phyloP scores from a whole-genome alignment of 1,284 basidiomycete species.

The Anthracocystis setariae region DNA sequence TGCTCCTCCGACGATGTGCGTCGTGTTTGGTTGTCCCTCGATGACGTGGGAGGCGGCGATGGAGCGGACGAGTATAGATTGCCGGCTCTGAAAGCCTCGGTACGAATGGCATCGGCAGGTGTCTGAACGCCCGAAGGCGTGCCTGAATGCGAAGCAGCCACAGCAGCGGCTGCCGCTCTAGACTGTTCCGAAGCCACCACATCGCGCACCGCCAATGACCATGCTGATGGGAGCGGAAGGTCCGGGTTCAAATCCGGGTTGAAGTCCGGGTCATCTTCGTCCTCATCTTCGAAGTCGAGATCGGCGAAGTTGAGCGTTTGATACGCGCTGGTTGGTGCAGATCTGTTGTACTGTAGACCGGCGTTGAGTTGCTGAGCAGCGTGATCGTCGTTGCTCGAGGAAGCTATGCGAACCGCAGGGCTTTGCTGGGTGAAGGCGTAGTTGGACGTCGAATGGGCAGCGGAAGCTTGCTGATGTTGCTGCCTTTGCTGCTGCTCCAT shows the following conservation, averaged over 20 bases:
- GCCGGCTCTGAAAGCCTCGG: not conserved
- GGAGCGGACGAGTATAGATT: conserved; percentile 1
- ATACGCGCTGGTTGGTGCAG: conserved; percentile 2
- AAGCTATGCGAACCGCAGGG: not conserved
- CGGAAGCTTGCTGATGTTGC: conserved; percentile 16
- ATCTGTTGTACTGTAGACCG: not conserved
- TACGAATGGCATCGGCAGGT: conserved; percentile 13
- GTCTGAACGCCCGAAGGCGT: conserved; percentile 40
- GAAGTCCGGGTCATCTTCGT: conserved; percentile 58
- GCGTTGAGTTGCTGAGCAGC: not conserved
- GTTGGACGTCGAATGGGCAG: conserved; percentile 3
- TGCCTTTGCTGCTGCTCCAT: conserved; percentile 53
- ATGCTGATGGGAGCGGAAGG: conserved; percentile 50
- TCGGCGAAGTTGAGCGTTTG: conserved; percentile 47
- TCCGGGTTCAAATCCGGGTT: conserved; percentile 49
- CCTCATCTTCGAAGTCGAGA: conserved; percentile 57
- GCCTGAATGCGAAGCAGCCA: conserved; percentile 31
- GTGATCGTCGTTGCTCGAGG: not conserved
- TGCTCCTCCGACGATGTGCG: conserved; percentile 6
- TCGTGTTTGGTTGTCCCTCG: conserved; percentile 1
- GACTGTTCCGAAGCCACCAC: conserved; percentile 48
- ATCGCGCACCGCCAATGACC: conserved; percentile 56
- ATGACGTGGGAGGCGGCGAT: conserved; percentile 1
- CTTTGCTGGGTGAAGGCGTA: conserved; percentile 3
- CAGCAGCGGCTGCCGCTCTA: conserved; percentile 39